A percentile compares a stretch with the other conserved stretches of the same genome.
These are phyloP conservation scores for Oidiodendron maius DNA, from an alignment of 495 filamentous ascomycete species.

Conservation along the genomic window DNA sequence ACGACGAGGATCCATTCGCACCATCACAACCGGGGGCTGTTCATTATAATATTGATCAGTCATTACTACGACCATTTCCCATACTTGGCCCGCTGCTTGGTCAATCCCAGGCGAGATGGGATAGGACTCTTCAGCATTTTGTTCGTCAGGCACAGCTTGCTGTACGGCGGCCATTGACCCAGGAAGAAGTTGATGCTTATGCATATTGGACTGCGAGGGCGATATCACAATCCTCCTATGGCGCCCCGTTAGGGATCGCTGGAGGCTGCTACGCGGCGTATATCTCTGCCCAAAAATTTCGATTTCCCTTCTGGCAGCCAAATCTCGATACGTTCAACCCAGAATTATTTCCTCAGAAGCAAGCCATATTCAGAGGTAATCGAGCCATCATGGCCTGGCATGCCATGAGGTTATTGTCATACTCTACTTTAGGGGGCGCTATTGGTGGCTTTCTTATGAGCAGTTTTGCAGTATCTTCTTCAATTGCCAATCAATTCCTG, in stretches of 20 bases:
- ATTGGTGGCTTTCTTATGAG: slow-evolving; percentile 9
- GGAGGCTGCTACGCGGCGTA: slow-evolving; percentile 15
- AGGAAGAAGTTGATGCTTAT: slow-evolving; percentile 16
- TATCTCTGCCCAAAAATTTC: slow-evolving; percentile 6
- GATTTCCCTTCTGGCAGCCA: slow-evolving; percentile 21
- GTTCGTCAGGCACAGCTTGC: neutral
- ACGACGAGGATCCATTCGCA: too few species aligned
- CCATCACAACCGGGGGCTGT: too few species aligned
- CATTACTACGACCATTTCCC: slow-evolving; percentile 13
- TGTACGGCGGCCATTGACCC: slow-evolving; percentile 7
- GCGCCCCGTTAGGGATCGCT: slow-evolving; percentile 3
- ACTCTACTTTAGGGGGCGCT: slow-evolving; percentile 2
- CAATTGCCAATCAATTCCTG: slow-evolving; percentile 7
- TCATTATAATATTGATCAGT: slow-evolving; percentile 11
- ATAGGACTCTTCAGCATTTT: neutral
- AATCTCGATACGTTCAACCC: slow-evolving; percentile 14
- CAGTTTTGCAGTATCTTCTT: slow-evolving; percentile 13
- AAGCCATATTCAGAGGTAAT: neutral
- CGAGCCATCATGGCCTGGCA: slow-evolving; percentile 11
- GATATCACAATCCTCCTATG: slow-evolving; percentile 17
- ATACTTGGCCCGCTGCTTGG: slow-evolving; percentile 17
- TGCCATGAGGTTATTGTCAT: slow-evolving; percentile 2
- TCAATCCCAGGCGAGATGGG: slow-evolving; percentile 4
- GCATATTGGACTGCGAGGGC: slow-evolving; percentile 16
- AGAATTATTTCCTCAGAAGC: slow-evolving; percentile 7